Evolutionary conservation across 2,329 filamentous ascomycete genomes (phyloP).

Genomic region (Aspergillus sp.): DNA sequence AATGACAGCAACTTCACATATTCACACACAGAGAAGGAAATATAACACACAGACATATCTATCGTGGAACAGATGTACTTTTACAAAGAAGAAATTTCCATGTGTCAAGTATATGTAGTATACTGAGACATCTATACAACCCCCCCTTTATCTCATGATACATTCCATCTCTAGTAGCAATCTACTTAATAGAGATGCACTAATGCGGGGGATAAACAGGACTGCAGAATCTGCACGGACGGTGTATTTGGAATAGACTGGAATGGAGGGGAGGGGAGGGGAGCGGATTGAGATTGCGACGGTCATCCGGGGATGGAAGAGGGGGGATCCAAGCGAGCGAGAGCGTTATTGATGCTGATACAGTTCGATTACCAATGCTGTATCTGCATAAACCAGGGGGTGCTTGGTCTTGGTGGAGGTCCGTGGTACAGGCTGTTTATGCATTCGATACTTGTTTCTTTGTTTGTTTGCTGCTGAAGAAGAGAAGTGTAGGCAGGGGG

Average conservation of each 20-base stretch:
- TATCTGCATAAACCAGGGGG: conserved; percentile 1
- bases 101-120: too few species aligned
- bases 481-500: conserved; percentile 15
- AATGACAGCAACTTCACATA: too few species aligned
- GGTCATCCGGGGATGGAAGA: conserved; percentile 3
- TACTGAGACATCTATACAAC: too few species aligned
- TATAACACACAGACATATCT: too few species aligned
- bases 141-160: too few species aligned
- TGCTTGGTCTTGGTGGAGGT: conserved; percentile 25
- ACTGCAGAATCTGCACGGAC: conserved; percentile 28
- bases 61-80: too few species aligned
- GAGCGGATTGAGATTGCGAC: background rate
- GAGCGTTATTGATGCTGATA: conserved; percentile 31
- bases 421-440: conserved; percentile 26
- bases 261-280: background rate
- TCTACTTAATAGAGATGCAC: too few species aligned
- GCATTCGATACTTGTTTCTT: conserved; percentile 31
- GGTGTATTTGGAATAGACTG: conserved; percentile 16
- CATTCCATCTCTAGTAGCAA: too few species aligned
- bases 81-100: too few species aligned
- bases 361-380: conserved; percentile 37
- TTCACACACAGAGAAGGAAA: too few species aligned
- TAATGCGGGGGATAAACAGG: background rate
- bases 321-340: conserved; percentile 19
- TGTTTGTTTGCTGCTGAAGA: background rate